phyloP scores from a whole-genome alignment of 1,139 yeast species.

The Candida sojae region DNA sequence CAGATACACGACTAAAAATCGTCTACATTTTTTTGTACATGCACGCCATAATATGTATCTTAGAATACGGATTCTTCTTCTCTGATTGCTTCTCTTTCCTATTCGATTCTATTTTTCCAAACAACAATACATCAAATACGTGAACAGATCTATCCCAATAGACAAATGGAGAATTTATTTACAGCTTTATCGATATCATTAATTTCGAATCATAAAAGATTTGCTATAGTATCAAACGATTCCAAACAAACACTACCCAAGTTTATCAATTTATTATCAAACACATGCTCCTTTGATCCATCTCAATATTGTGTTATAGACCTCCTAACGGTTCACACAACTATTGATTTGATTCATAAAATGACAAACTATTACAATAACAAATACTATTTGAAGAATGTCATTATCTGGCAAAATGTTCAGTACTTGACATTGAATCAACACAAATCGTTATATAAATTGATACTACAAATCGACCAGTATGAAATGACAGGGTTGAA shows the following conservation, averaged over 20 bases:
- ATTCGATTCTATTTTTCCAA: too few relatives aligned
- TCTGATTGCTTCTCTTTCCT: too few relatives aligned
- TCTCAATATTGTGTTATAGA: slow-evolving; percentile 19
- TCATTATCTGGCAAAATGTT: slow-evolving; percentile 28
- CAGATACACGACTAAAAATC: too few relatives aligned
- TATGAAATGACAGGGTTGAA: slow-evolving; percentile 23
- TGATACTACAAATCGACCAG: slow-evolving; percentile 33
- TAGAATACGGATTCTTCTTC: too few relatives aligned
- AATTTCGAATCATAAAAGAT: slow-evolving; percentile 20
- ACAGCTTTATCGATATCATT: slow-evolving; percentile 29
- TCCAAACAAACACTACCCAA: slow-evolving; percentile 11
- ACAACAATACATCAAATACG: too few relatives aligned
- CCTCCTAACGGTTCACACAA: slow-evolving; percentile 15
- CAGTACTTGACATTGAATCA: slow-evolving; percentile 18
- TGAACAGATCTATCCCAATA: too few relatives aligned
- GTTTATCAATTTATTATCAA: slow-evolving; percentile 8
- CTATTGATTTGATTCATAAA: slow-evolving; percentile 11
- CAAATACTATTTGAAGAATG: slow-evolving; percentile 14
- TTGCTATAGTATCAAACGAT: slow-evolving; percentile 21
- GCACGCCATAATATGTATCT: too few relatives aligned
- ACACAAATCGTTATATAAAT: slow-evolving; percentile 27
- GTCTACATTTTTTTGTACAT: too few relatives aligned
- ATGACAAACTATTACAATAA: slow-evolving; percentile 11
- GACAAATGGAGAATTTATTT: slow-evolving; percentile 25
- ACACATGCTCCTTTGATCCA: slow-evolving; percentile 13